Evolutionary conservation across 306 rosid genomes (phyloP).

Genomic region (Cercis canadensis): DNA sequence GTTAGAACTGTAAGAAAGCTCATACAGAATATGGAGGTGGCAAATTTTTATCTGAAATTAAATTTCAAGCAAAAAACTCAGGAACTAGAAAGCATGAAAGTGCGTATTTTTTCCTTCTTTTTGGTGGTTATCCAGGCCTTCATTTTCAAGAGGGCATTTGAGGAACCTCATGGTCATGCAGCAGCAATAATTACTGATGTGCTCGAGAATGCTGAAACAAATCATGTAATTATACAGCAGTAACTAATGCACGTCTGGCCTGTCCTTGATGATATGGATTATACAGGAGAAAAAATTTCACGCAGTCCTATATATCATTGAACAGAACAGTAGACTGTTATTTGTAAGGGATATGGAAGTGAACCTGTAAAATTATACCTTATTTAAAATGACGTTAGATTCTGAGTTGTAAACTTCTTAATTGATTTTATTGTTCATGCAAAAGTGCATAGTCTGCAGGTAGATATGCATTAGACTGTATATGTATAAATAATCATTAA

Average conservation of each 20-base stretch:
- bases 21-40: constrained; percentile 18
- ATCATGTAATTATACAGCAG: too few relatives aligned
- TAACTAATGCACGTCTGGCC: too few relatives aligned
- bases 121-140: constrained; percentile 71
- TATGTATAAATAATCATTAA: too few relatives aligned
- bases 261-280: constrained; percentile 10
- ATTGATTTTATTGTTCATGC: too few relatives aligned
- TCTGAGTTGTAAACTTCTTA: too few relatives aligned
- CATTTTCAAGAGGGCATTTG: constrained; percentile 88
- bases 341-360: background rate
- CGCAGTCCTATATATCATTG: constrained; percentile 27
- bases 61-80: background rate
- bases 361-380: background rate
- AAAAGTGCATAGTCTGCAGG: too few relatives aligned
- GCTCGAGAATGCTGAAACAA: too few relatives aligned
- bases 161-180: constrained; percentile 86
- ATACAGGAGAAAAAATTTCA: constrained; percentile 1
- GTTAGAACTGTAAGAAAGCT: constrained; percentile 14
- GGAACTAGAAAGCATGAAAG: background rate
- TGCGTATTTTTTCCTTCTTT: background rate
- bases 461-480: too few relatives aligned
- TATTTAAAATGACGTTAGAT: too few relatives aligned
- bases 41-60: background rate
- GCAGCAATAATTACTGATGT: too few relatives aligned
- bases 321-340: constrained; percentile 10